Evolutionary conservation across 2,329 filamentous ascomycete genomes (phyloP), one percentile per base, ranked within the genome.

Genomic region (Rhynchosporium graminicola): DNA sequence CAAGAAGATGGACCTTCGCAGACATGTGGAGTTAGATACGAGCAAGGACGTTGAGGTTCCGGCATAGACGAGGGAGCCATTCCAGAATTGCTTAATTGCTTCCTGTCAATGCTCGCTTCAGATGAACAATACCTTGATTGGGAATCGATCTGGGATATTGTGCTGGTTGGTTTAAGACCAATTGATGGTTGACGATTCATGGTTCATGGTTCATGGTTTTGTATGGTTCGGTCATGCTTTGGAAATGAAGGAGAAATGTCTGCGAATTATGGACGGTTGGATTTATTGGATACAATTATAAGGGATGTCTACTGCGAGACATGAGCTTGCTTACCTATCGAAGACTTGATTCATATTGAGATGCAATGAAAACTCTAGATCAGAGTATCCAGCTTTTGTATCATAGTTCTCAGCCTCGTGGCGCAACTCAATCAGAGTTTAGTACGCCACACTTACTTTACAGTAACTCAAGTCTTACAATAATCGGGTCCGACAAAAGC

Each of bases 21-120:
- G 88, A 51, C 82, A 85, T 66, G 85, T 90, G 74, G 89, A 92
- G 76, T 74, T 89, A 70, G 85, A 88, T 66, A 85, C 82, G 7
- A 80, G 76, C 67, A 77, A 79, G 70, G 78, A 79, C 36, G 79
- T 80, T 7, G 76, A 74, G 48, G 78, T 80, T 5, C 78, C 72
- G 48, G 62, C 73, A 5, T 74, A 66, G 51, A 42, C 10, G 43
- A 20, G 1, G 20, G 20, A 20, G 20, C 20, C 20, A 20, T 20
- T 20, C 20, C 20, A 20, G 20, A 20, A 20, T 20, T 20, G 33
- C 33, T 36, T 36, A 10, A 36, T 36, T 10, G 33, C 20, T 20
- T 20, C 20, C 20, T 20, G 20, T 1, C 20, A 20, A 20, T 20
- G 20, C 20, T 20, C 20, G 20, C 20, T 20, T 20, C 20, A 20